phyloP scores from a whole-genome alignment of 164 flowering plant species.

The Vitis rupestris region DNA sequence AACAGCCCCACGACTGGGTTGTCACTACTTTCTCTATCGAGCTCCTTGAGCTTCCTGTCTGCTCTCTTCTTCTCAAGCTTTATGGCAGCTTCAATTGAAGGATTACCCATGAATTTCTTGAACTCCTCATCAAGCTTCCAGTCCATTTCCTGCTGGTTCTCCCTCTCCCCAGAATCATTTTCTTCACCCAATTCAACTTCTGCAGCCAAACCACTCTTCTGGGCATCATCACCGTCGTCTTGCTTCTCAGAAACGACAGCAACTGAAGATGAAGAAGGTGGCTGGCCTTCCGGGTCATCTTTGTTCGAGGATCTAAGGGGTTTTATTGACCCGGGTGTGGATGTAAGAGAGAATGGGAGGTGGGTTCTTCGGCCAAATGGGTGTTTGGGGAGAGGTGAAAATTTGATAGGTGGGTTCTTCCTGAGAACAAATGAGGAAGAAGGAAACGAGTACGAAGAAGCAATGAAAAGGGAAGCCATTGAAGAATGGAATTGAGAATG shows the following conservation, averaged over 20 bases:
- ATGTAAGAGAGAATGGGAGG: constrained; percentile 12
- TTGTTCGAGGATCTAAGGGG: constrained; percentile 26
- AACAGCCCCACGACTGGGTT: constrained; percentile 62
- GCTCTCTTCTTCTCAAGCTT: constrained; percentile 95
- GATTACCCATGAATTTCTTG: constrained; percentile 96
- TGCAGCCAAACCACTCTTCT: constrained; percentile 15
- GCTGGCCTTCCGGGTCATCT: constrained; percentile 35
- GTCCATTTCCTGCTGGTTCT: constrained; percentile 66
- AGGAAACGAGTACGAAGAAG: constrained; percentile 15
- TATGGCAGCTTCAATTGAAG: constrained; percentile 91
- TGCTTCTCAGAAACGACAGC: constrained; percentile 31
- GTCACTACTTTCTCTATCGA: constrained; percentile 56
- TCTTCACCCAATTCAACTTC: constrained; percentile 13
- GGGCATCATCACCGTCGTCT: constrained; percentile 6
- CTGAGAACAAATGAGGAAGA: constrained; percentile 11
- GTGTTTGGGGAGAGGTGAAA: constrained; percentile 13
- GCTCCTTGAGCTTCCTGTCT: constrained; percentile 86
- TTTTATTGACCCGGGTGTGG: constrained; percentile 22
- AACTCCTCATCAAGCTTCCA: constrained; percentile 96
- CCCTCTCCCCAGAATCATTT: constrained; percentile 17
- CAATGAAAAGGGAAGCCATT: constrained; percentile 31
- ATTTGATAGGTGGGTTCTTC: constrained; percentile 1
- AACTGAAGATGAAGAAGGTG: constrained; percentile 34
- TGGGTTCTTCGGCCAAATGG: constrained; percentile 13
- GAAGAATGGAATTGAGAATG: constrained; percentile 5